phyloP scores from a whole-genome alignment of 2,329 filamentous ascomycete species.

The Ascochyta clinopodiicola region DNA sequence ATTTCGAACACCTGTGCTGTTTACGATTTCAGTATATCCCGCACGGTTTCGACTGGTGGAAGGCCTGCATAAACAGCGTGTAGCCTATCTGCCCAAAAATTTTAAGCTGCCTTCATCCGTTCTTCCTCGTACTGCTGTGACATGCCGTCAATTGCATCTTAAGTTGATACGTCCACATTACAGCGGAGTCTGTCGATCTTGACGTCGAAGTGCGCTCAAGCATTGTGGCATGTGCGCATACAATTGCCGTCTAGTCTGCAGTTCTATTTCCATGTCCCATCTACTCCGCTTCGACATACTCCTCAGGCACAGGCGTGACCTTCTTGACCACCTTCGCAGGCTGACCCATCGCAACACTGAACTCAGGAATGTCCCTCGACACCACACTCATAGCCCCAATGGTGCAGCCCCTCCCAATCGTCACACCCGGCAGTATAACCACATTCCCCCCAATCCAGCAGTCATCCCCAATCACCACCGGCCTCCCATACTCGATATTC shows the following conservation, averaged over 20 bases:
- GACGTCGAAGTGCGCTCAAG: neutral
- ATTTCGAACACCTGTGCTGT: conserved; percentile 37
- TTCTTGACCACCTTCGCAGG: conserved; percentile 64
- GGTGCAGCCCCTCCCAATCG: conserved; percentile 74
- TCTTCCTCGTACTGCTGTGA: conserved; percentile 16
- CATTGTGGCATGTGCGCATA: neutral
- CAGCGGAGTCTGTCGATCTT: neutral
- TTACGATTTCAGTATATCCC: conserved; percentile 42
- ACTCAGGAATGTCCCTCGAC: conserved; percentile 74
- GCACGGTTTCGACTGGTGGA: conserved; percentile 37
- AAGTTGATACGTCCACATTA: neutral
- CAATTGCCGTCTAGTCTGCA: neutral
- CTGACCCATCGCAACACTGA: conserved; percentile 68
- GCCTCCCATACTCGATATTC: conserved; percentile 58
- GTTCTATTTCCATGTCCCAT: neutral
- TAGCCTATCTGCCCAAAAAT: conserved; percentile 43
- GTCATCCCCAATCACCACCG: conserved; percentile 55
- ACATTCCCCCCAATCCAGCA: conserved; percentile 58
- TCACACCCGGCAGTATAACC: conserved; percentile 75
- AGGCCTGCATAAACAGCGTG: conserved; percentile 34
- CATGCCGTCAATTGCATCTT: neutral
- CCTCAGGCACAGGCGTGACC: conserved; percentile 25
- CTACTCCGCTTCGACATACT: conserved; percentile 4
- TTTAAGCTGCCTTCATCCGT: conserved; percentile 41
- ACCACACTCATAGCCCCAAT: conserved; percentile 85